A percentile compares a stretch with the other conserved stretches of the same genome.
Evolutionary conservation across 352 stramenopile species (phyloP).

Genomic region (Pythium chondricola): DNA sequence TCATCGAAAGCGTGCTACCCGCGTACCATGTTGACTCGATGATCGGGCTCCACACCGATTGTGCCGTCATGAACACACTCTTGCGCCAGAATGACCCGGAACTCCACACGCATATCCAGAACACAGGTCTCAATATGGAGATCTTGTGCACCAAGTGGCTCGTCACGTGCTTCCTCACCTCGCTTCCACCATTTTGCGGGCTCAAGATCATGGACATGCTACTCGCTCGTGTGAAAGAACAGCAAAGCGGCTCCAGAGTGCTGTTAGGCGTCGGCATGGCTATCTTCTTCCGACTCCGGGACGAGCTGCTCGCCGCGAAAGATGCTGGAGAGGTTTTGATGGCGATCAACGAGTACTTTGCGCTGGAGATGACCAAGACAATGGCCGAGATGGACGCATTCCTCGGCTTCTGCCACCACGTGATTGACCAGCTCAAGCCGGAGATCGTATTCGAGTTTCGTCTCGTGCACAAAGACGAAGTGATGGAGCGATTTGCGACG

Average conservation of each 20-base stretch:
- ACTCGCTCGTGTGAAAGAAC: slow-evolving; percentile 48
- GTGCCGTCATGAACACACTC: slow-evolving; percentile 76
- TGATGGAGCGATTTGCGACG: slow-evolving; percentile 71
- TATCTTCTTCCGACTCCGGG: slow-evolving; percentile 68
- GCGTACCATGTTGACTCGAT: slow-evolving; percentile 82
- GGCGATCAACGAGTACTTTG: slow-evolving; percentile 76
- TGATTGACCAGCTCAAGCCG: slow-evolving; percentile 66
- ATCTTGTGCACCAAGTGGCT: slow-evolving; percentile 87
- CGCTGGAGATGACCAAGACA: slow-evolving; percentile 60
- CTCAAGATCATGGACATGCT: slow-evolving; percentile 82
- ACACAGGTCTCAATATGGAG: slow-evolving; percentile 82
- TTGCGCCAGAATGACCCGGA: slow-evolving; percentile 70
- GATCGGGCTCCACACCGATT: slow-evolving; percentile 80
- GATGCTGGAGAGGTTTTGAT: slow-evolving; percentile 76
- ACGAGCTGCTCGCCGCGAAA: slow-evolving; percentile 51
- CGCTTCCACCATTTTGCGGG: slow-evolving; percentile 53
- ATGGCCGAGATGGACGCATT: slow-evolving; percentile 66
- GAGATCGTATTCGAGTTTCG: slow-evolving; percentile 71
- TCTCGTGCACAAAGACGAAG: slow-evolving; percentile 71
- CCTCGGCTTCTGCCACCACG: slow-evolving; percentile 48
- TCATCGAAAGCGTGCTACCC: slow-evolving; percentile 71
- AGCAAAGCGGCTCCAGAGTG: slow-evolving; percentile 61
- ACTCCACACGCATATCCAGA: slow-evolving; percentile 59
- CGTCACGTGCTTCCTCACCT: slow-evolving; percentile 82
- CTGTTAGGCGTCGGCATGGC: slow-evolving; percentile 68